Conservation (phyloP, 179 eudicot species). For the Beta lomatogona region DNA sequence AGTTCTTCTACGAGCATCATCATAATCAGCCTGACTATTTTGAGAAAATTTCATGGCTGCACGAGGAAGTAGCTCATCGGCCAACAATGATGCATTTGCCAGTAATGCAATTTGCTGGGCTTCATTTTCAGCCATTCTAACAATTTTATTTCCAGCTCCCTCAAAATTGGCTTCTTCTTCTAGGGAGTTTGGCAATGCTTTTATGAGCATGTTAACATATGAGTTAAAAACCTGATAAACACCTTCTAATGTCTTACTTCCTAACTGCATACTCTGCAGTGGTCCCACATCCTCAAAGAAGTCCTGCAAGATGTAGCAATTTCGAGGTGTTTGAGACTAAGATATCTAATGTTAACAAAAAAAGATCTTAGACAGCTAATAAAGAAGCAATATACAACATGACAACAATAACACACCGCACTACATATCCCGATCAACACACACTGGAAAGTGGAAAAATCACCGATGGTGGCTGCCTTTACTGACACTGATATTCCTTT, state of each 20-base stretch:
- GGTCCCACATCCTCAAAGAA: conserved; percentile 96
- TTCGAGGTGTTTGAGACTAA: neutral
- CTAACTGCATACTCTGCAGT: conserved; percentile 82
- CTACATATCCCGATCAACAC: neutral
- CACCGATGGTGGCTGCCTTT: neutral
- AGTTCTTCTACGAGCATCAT: conserved; percentile 67
- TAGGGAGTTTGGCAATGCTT: conserved; percentile 82
- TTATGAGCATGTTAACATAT: conserved; percentile 78
- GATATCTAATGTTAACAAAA: neutral
- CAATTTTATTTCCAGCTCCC: conserved; percentile 81
- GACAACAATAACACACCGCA: neutral
- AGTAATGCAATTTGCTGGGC: conserved; percentile 89
- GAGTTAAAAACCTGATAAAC: conserved; percentile 82
- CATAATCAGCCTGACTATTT: conserved; percentile 53
- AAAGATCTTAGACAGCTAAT: neutral
- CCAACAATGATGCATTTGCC: conserved; percentile 88
- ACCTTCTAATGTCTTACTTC: conserved; percentile 88
- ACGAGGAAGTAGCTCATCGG: conserved; percentile 92
- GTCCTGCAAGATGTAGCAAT: conserved; percentile 52
- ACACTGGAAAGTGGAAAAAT: neutral
- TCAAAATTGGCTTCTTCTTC: conserved; percentile 80
- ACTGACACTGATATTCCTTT: neutral
- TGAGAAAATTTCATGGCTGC: conserved; percentile 83
- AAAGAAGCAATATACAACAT: neutral
- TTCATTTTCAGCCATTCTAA: conserved; percentile 86